phyloP scores from a whole-genome alignment of 352 stramenopile genomes.

The Phytophthora quininea region DNA sequence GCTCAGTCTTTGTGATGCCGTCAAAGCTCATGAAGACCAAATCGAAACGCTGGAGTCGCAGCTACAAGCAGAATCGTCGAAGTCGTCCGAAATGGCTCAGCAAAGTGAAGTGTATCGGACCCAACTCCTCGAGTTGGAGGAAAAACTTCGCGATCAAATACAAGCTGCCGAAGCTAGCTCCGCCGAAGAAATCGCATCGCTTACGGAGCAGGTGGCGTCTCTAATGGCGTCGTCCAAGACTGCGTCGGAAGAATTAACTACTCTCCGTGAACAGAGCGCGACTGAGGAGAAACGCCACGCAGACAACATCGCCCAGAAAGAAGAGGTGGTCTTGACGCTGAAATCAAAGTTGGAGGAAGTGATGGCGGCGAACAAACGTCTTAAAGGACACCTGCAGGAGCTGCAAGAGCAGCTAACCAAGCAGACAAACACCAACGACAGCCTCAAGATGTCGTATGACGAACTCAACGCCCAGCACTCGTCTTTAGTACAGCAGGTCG shows the following conservation, averaged over 20 bases:
- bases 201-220: slow-evolving; percentile 30
- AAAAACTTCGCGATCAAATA: slow-evolving; percentile 21
- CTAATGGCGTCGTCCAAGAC: slow-evolving; percentile 20
- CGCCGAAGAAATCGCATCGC: slow-evolving; percentile 20
- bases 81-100: slow-evolving; percentile 11
- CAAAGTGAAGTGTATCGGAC: slow-evolving; percentile 23
- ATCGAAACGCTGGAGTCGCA: slow-evolving; percentile 5
- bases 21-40: not conserved
- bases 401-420: slow-evolving; percentile 50
- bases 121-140: slow-evolving; percentile 22
- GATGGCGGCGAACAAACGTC: slow-evolving; percentile 59
- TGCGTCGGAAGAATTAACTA: slow-evolving; percentile 20
- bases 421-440: slow-evolving; percentile 38
- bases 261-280: slow-evolving; percentile 22
- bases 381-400: slow-evolving; percentile 54
- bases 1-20: not conserved
- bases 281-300: slow-evolving; percentile 21
- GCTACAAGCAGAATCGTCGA: slow-evolving; percentile 10
- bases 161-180: slow-evolving; percentile 11
- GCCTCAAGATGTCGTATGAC: slow-evolving; percentile 30
- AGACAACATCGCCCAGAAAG: slow-evolving; percentile 28
- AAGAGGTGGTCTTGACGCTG: slow-evolving; percentile 59
- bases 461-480: slow-evolving; percentile 28
- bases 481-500: slow-evolving; percentile 28
- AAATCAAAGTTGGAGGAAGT: slow-evolving; percentile 72